Percentiles rank a stretch among this genome's conserved stretches.
phyloP scores from a whole-genome alignment of 2,329 filamentous ascomycete species.

The Hymenoscyphus occultus region DNA sequence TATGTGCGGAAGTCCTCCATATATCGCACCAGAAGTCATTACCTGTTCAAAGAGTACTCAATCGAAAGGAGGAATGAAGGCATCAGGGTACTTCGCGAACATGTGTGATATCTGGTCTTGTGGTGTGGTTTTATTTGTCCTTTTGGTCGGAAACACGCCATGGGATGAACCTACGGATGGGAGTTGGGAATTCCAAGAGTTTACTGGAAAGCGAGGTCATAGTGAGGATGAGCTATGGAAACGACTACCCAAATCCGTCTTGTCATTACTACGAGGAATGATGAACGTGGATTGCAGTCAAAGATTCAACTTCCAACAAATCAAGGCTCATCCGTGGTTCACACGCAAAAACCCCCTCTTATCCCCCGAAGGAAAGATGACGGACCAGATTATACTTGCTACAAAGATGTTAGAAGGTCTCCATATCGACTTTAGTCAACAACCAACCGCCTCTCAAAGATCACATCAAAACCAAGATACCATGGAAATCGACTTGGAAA shows the following conservation, averaged over 20 bases:
- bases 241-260: slow-evolving; percentile 66
- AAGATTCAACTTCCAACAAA: slow-evolving; percentile 81
- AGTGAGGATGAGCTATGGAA: slow-evolving; percentile 85
- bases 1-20: slow-evolving; percentile 92
- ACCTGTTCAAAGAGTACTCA: slow-evolving; percentile 45
- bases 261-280: slow-evolving; percentile 89
- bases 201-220: slow-evolving; percentile 72
- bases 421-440: slow-evolving; percentile 78
- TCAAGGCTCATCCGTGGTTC: slow-evolving; percentile 93
- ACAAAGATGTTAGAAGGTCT: slow-evolving; percentile 92
- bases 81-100: slow-evolving; percentile 69
- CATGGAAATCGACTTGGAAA: slow-evolving; percentile 66
- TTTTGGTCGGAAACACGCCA: slow-evolving; percentile 92
- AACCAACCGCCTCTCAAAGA: slow-evolving; percentile 46
- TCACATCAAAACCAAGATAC: slow-evolving; percentile 42
- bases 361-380: slow-evolving; percentile 67
- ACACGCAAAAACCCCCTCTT: slow-evolving; percentile 78
- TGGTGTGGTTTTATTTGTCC: slow-evolving; percentile 93
- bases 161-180: slow-evolving; percentile 88
- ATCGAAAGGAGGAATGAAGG: slow-evolving; percentile 49
- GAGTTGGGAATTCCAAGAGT: slow-evolving; percentile 91
- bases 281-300: slow-evolving; percentile 73
- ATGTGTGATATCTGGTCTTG: slow-evolving; percentile 95
- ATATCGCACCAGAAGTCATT: slow-evolving; percentile 92
- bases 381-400: slow-evolving; percentile 80